Base-by-base conservation (phyloP, 371 early-diverging fungal genomes). In the Lichtheimia corymbifera region DNA sequence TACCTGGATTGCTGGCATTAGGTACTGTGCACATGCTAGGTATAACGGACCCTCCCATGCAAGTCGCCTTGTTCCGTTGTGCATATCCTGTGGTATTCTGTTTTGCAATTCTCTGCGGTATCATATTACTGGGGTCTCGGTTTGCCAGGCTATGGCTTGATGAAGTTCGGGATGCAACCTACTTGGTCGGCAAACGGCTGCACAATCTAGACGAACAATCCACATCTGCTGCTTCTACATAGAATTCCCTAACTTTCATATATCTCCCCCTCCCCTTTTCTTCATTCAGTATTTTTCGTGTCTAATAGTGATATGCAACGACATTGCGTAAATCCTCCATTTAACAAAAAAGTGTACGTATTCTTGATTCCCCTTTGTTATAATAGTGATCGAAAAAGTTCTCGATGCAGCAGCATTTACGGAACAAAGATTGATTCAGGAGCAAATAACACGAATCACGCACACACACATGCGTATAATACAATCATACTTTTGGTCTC, bases 81-180 rank as follows among this genome's bases (percentile, higher is more conserved):
- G 64, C 72, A 4, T 76, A 78, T 44, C 82, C 82, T 22, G 40
- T 62, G 40, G 62, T 60, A 14, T 63, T 65, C 22, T 70, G 70
- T 44, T 18, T 65, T 17, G 57, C 52, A 9, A 41, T 67, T 13
- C 15, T 67, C 3, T 17, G 49, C 20, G 57, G 59, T 1, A 28
- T 63, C 7, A 17, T 62, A 14, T n/a, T 52, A 22, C 15, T 65
- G 3, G 22, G 50, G 0, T 60, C 61, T 14, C 64, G 52, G 50
- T 63, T 84, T 27, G 63, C 66, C 51, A 44, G 54, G 12, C 53
- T 65, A 1, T 87, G 87, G 85, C 71, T 79, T n/a, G 72, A 76
- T 15, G 60, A 70, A n/a, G 77, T 87, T 7, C 80, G 86, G 12
- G 87, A 89, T 44, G 82, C 79, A 30, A 79, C 80, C 45, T 89